A percentile compares a stretch with the other conserved stretches of the same genome.
Evolutionary conservation across 768 basidiomycete species (phyloP).

Genomic region (Zangia roseola): DNA sequence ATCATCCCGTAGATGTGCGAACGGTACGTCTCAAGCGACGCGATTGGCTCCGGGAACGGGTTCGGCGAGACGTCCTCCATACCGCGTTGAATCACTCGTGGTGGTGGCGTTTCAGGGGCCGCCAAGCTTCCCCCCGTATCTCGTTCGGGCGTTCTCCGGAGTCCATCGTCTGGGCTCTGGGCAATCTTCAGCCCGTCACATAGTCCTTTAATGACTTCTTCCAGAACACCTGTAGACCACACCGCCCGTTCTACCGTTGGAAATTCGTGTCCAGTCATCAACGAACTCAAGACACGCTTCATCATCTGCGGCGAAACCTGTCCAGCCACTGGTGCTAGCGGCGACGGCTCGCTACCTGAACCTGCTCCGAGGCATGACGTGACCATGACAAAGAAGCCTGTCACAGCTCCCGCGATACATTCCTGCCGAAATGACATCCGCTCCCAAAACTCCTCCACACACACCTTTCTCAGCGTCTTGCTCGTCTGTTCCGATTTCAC

Average conservation of each 20-base stretch:
- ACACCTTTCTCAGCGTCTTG: conserved; percentile 60
- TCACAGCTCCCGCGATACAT: conserved; percentile 85
- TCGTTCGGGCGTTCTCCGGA: conserved; percentile 44
- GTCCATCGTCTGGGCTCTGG: conserved; percentile 23
- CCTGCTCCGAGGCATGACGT: conserved; percentile 32
- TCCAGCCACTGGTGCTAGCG: conserved; percentile 52
- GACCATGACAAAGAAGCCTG: conserved; percentile 86
- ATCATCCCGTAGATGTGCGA: conserved; percentile 60
- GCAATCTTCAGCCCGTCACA: conserved; percentile 57
- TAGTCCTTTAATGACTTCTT: conserved; percentile 63
- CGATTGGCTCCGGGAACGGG: conserved; percentile 63
- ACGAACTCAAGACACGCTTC: conserved; percentile 64
- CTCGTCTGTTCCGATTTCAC: conserved; percentile 37
- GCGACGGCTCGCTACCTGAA: conserved; percentile 32
- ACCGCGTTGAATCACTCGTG: conserved; percentile 29
- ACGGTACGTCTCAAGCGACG: conserved; percentile 60
- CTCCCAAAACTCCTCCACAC: conserved; percentile 91
- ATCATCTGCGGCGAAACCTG: conserved; percentile 66
- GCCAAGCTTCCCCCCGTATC: conserved; percentile 8
- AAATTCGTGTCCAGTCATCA: conserved; percentile 79
- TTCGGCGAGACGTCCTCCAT: conserved; percentile 58
- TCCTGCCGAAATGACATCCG: conserved; percentile 96
- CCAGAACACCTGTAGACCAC: conserved; percentile 70
- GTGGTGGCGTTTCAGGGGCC: conserved; percentile 51
- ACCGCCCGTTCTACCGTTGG: conserved; percentile 60